Evolutionary conservation across 2,329 filamentous ascomycete species (phyloP).

Genomic region (Fonsecaea erecta): DNA sequence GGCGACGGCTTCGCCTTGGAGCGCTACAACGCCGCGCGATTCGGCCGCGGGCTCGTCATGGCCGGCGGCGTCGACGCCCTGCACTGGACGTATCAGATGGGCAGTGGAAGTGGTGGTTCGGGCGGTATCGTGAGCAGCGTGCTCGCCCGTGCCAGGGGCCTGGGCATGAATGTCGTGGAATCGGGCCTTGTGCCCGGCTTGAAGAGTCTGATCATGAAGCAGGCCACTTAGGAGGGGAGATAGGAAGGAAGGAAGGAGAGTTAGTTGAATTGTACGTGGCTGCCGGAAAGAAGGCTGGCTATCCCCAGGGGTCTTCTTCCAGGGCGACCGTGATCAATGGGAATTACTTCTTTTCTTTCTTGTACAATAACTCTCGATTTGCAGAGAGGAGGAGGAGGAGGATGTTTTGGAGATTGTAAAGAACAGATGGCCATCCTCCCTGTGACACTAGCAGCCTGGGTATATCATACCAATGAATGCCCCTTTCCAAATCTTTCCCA

Average conservation of each 20-base stretch:
- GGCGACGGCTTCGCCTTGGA: slow-evolving; percentile 79
- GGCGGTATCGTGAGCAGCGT: slow-evolving; percentile 27
- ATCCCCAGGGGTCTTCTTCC: too few species aligned
- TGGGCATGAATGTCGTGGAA: slow-evolving; percentile 35
- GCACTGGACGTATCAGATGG: slow-evolving; percentile 36
- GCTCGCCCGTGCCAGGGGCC: slow-evolving; percentile 26
- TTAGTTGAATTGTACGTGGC: too few species aligned
- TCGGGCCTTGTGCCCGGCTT: slow-evolving; percentile 29
- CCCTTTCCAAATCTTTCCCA: background rate
- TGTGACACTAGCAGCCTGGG: background rate
- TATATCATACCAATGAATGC: background rate
- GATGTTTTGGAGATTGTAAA: too few species aligned
- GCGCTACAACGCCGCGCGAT: slow-evolving; percentile 78
- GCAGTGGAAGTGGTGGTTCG: slow-evolving; percentile 30
- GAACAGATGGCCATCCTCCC: background rate
- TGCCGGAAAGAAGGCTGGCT: too few species aligned
- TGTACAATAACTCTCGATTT: background rate
- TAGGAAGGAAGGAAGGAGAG: too few species aligned
- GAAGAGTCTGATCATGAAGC: slow-evolving; percentile 36
- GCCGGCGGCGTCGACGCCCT: slow-evolving; percentile 35
- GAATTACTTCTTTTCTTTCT: background rate
- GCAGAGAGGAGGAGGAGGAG: background rate
- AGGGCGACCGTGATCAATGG: background rate
- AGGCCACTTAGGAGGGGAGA: slow-evolving; percentile 22
- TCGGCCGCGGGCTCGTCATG: slow-evolving; percentile 56